A percentile compares a stretch with the other conserved stretches of the same genome.
phyloP scores from a whole-genome alignment of 208 protist species.

The Trypanosoma scelopori region DNA sequence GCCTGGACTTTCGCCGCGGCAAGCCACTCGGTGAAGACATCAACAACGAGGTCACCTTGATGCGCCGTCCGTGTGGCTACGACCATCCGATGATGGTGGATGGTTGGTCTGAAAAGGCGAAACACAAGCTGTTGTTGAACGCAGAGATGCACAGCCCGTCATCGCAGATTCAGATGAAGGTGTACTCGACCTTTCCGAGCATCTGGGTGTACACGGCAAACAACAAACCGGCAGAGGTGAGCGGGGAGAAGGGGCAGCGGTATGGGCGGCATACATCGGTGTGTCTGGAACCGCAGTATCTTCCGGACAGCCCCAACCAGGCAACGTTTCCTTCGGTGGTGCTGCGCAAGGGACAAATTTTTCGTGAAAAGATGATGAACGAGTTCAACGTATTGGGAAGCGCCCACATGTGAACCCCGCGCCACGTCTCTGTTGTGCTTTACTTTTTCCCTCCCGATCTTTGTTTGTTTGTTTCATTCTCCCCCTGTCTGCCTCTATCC shows the following conservation, averaged over 20 bases:
- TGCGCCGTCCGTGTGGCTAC: conserved; percentile 58
- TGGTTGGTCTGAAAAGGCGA: conserved; percentile 30
- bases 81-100: conserved; percentile 52
- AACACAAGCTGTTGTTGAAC: conserved; percentile 38
- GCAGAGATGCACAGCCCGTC: conserved; percentile 44
- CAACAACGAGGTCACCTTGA: conserved; percentile 26
- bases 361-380: conserved; percentile 49
- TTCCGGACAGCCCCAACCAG: conserved; percentile 44
- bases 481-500: no score
- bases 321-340: conserved; percentile 35
- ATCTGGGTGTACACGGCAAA: conserved; percentile 78
- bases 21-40: conserved; percentile 42
- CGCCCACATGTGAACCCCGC: background rate
- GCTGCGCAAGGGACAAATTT: conserved; percentile 41
- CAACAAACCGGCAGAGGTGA: conserved; percentile 42
- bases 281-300: conserved; percentile 54
- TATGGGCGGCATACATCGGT: conserved; percentile 42
- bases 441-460: conserved; percentile 4
- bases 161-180: conserved; percentile 53
- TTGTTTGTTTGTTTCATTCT: background rate
- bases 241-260: conserved; percentile 43
- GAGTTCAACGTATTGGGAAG: conserved; percentile 39
- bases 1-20: conserved; percentile 43
- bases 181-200: conserved; percentile 59
- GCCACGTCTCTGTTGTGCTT: conserved; percentile 1